A percentile compares a stretch with the other conserved stretches of the same genome.
These are phyloP conservation scores for Botryosphaeria dothidea DNA, from an alignment of 2,329 filamentous ascomycete species.

Conservation along the genomic window DNA sequence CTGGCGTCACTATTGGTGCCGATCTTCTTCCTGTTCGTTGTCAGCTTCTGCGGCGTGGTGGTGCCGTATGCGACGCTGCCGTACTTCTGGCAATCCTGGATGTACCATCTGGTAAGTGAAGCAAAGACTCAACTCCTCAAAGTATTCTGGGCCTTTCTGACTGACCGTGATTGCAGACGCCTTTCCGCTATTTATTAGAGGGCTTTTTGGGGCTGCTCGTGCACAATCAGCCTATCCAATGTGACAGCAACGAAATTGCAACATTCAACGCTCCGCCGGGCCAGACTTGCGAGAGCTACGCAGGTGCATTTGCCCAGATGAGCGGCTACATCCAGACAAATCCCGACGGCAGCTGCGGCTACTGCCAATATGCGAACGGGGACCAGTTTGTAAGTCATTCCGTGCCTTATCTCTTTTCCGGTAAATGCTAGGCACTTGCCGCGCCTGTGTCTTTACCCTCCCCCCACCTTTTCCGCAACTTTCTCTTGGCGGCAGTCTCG, in stretches of 20 bases:
- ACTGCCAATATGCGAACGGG: constrained; percentile 63
- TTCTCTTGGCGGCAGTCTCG: background rate
- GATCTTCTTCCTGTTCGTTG: constrained; percentile 67
- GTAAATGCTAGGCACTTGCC: no score
- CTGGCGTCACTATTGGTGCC: constrained; percentile 68
- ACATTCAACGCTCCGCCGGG: constrained; percentile 61
- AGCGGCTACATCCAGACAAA: constrained; percentile 64
- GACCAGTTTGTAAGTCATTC: constrained; percentile 52
- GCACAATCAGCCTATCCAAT: constrained; percentile 57
- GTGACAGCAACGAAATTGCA: constrained; percentile 59
- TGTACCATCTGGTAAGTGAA: constrained; percentile 31
- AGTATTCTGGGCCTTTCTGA: constrained; percentile 40
- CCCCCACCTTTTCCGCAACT: constrained; percentile 1
- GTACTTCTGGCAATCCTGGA: constrained; percentile 61
- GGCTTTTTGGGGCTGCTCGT: constrained; percentile 59
- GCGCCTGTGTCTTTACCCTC: background rate
- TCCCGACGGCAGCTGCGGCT: constrained; percentile 61
- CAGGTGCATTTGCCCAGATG: constrained; percentile 51
- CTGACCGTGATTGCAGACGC: constrained; percentile 60
- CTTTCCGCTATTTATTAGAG: constrained; percentile 68
- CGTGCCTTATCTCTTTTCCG: background rate
- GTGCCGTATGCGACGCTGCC: constrained; percentile 66
- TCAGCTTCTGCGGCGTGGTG: constrained; percentile 74
- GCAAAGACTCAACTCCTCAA: background rate
- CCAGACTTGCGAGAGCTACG: constrained; percentile 62